Percentiles rank a stretch among this genome's conserved stretches.
phyloP scores from a whole-genome alignment of 1,139 yeast genomes.

The Lodderomyces orthopsilosis region DNA sequence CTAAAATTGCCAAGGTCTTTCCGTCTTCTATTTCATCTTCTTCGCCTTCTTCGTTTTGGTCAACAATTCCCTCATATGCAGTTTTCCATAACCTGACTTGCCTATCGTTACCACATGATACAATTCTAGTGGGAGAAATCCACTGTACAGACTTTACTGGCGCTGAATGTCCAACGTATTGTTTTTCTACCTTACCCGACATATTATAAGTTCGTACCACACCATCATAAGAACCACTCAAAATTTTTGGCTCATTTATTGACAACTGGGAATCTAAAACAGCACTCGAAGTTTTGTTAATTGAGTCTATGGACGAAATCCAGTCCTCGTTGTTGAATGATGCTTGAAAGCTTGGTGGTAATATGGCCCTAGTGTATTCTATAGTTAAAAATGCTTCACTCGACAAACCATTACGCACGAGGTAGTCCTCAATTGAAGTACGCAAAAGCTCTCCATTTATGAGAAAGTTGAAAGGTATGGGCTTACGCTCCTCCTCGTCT shows the following conservation, averaged over 20 bases:
- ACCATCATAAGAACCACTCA: constrained; percentile 94
- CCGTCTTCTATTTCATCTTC: constrained; percentile 58
- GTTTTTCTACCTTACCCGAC: constrained; percentile 80
- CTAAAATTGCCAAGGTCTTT: constrained; percentile 75
- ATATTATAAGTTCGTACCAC: constrained; percentile 84
- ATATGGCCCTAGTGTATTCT: constrained; percentile 88
- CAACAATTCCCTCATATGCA: constrained; percentile 41
- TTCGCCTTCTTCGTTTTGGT: constrained; percentile 19
- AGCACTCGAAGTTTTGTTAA: constrained; percentile 29
- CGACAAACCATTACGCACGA: constrained; percentile 73
- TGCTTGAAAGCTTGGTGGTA: constrained; percentile 89
- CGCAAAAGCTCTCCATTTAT: constrained; percentile 80
- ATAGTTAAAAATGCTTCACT: constrained; percentile 75
- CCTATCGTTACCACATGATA: constrained; percentile 87
- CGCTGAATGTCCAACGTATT: constrained; percentile 83
- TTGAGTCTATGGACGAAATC: constrained; percentile 75
- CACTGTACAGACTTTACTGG: constrained; percentile 81
- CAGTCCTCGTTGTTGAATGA: constrained; percentile 93
- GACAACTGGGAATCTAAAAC: constrained; percentile 30
- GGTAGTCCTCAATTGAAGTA: constrained; percentile 75
- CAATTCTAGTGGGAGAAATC: constrained; percentile 70
- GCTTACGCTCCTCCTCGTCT: constrained; percentile 33
- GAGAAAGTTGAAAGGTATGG: constrained; percentile 90
- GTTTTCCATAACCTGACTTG: constrained; percentile 87
- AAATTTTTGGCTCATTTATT: constrained; percentile 48